phyloP scores from a whole-genome alignment of 768 basidiomycete species.

The Mycena albidolilacea region DNA sequence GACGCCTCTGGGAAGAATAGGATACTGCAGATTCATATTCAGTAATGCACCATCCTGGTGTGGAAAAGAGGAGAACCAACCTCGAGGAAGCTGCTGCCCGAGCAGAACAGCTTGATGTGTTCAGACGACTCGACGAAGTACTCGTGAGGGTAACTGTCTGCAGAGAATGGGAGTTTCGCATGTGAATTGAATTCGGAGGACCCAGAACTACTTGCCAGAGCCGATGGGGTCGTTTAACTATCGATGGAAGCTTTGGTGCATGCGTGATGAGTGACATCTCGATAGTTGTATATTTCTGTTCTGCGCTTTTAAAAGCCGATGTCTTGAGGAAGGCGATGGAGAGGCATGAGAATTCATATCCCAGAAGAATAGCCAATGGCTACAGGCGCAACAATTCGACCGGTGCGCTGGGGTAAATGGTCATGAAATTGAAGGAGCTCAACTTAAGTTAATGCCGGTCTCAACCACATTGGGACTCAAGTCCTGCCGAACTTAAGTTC shows the following conservation, averaged over 20 bases:
- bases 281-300: not conserved
- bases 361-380: too few species aligned
- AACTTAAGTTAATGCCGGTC: too few species aligned
- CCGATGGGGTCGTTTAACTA: slow-evolving; percentile 34
- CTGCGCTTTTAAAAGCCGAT: not conserved
- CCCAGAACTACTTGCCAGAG: slow-evolving; percentile 15
- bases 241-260: not conserved
- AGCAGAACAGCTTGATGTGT: slow-evolving; percentile 35
- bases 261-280: not conserved
- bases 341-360: slow-evolving; percentile 1
- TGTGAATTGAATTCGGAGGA: not conserved
- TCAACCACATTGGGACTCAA: too few species aligned
- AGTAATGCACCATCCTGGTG: not conserved
- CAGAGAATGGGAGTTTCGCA: not conserved
- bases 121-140: slow-evolving; percentile 33
- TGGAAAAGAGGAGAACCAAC: slow-evolving; percentile 14
- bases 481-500: too few species aligned
- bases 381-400: too few species aligned
- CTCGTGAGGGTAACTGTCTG: slow-evolving; percentile 40
- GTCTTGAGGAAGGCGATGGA: not conserved
- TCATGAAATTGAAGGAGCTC: too few species aligned
- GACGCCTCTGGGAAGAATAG: slow-evolving; percentile 32
- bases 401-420: too few species aligned
- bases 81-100: slow-evolving; percentile 32
- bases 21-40: slow-evolving; percentile 22